Conservation (phyloP, 1,139 yeast genomes). For the Maudiozyma humilis region DNA sequence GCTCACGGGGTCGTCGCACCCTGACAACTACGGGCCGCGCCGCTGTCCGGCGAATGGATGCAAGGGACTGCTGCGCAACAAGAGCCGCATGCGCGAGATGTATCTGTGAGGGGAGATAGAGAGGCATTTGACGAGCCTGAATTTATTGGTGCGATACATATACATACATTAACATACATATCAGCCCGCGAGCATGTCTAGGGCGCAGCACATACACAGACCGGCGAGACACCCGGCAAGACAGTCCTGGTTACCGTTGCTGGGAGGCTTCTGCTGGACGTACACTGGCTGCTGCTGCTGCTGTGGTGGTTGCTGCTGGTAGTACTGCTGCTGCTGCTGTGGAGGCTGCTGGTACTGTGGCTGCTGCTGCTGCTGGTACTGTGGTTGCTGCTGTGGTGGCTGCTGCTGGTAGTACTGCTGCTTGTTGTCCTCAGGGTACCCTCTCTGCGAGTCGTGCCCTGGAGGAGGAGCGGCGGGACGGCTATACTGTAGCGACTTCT, state of each 20-base stretch:
- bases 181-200: conserved; percentile 50
- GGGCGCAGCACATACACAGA: conserved; percentile 61
- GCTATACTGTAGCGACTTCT: conserved; percentile 9
- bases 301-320: conserved; percentile 18
- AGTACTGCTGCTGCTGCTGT: conserved; percentile 11
- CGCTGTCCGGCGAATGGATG: conserved; percentile 28
- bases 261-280: conserved; percentile 46
- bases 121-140: not conserved
- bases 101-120: conserved; percentile 17
- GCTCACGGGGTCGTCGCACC: conserved; percentile 30
- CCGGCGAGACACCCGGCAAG: conserved; percentile 63
- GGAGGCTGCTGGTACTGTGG: conserved; percentile 5
- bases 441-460: conserved; percentile 9
- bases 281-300: conserved; percentile 46
- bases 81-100: conserved; percentile 27
- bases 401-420: conserved; percentile 4
- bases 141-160: not conserved
- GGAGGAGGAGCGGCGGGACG: conserved; percentile 21
- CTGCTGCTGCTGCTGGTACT: conserved; percentile 4
- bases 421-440: conserved; percentile 5
- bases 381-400: conserved; percentile 5
- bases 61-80: conserved; percentile 20
- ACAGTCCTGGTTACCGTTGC: conserved; percentile 39
- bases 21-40: conserved; percentile 31
- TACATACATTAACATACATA: not conserved